Evolutionary conservation across 768 basidiomycete genomes (phyloP).

Genomic region (Nevesoporus exiguus): DNA sequence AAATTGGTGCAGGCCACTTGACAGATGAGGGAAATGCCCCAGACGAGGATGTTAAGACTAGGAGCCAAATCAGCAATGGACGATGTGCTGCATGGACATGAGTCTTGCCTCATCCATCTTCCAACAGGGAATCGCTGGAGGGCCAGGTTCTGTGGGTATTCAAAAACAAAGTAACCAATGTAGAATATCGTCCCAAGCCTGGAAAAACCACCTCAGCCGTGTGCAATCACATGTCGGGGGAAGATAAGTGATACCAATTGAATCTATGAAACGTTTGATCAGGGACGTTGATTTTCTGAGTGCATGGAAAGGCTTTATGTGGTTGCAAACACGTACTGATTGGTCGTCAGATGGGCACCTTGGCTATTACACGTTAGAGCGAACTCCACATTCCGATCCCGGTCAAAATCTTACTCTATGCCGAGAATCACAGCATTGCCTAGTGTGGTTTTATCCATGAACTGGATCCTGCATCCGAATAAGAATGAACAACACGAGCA

Average conservation of each 20-base stretch:
- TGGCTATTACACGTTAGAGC: constrained; percentile 36
- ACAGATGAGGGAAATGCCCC: constrained; percentile 55
- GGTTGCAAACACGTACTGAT: constrained; percentile 44
- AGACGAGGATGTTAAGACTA: constrained; percentile 64
- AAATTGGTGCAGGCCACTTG: constrained; percentile 76
- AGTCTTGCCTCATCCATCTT: constrained; percentile 71
- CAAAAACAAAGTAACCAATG: constrained; percentile 64
- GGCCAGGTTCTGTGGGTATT: constrained; percentile 71
- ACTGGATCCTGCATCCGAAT: constrained; percentile 53
- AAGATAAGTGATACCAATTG: constrained; percentile 47
- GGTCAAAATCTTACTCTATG: constrained; percentile 52
- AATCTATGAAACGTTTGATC: constrained; percentile 41
- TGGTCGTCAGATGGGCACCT: constrained; percentile 58
- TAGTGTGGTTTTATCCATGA: constrained; percentile 74
- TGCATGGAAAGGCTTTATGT: neutral
- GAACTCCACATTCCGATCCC: neutral
- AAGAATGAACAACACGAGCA: neutral
- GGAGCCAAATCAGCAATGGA: neutral
- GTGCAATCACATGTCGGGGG: neutral
- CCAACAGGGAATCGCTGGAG: constrained; percentile 73
- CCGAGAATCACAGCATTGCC: constrained; percentile 68
- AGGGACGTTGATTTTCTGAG: neutral
- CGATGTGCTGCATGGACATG: neutral
- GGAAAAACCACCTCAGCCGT: neutral
- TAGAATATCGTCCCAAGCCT: constrained; percentile 80